Base-by-base conservation (phyloP, 106 monocot genomes). In the Ottelia alismoides region DNA sequence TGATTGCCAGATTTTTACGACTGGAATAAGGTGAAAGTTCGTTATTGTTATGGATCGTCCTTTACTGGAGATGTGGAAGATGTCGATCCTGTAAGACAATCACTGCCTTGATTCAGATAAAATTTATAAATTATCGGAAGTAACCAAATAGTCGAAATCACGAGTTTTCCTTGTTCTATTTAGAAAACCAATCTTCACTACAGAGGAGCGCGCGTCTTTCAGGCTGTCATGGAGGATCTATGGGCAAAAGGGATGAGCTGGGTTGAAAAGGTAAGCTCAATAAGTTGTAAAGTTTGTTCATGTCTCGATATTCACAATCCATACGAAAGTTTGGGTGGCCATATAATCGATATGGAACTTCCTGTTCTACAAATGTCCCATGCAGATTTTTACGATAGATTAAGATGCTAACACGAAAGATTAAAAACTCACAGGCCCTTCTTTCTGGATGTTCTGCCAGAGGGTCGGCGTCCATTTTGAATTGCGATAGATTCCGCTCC, bases 31-130 rank as follows among this genome's bases (percentile, higher is more conserved):
- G 72, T 85, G 59, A 76, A 78, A 62, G 62, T 96, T 45, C 77
- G 94, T 25, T 96, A 96, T 63, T 88, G 88, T 65, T 88, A 88
- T 53, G 94, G 94, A 47, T 74, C 94, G 28, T 96, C 94, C 45
- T 96, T 88, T 69, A 85, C 94, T 7, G 94, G 94, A 28, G 88
- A 96, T 56, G 70, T 96, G n/a, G 84, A 78, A 22, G 61, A 27
- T 63, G 87, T 93, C 35, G 67, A 87, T 62, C 77, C 87, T 49
- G 92, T 93, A 61, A 77, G 76, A 63, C 25, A n/a, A n/a, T n/a
- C n/a, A n/a, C n/a, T n/a, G n/a, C n/a, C n/a, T n/a, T n/a, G n/a
- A n/a, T n/a, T n/a, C n/a, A n/a, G n/a, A n/a, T n/a, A n/a, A n/a
- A n/a, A n/a, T n/a, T n/a, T n/a, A n/a, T n/a, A n/a, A n/a, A n/a